Evolutionary conservation across 371 early-diverging fungal species (phyloP).

Genomic region (Blastocladiella emersonii): DNA sequence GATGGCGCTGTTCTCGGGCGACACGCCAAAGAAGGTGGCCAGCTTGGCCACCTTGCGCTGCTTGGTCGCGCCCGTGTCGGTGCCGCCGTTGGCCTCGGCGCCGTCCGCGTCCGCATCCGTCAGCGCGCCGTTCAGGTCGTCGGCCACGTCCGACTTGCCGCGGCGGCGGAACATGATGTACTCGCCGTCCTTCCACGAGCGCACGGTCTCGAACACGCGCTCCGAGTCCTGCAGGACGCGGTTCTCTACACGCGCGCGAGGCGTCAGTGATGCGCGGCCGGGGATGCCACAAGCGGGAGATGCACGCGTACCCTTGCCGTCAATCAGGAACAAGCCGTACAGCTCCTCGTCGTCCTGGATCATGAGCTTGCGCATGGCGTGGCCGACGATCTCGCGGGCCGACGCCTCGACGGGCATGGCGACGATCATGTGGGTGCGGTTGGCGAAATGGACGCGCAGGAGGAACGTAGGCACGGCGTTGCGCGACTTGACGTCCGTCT

Average conservation of each 20-base stretch:
- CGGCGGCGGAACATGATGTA: constrained; percentile 1
- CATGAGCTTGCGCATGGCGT: neutral
- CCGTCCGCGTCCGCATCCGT: neutral
- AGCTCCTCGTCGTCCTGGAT: neutral
- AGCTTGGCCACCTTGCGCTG: neutral
- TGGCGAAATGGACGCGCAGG: constrained; percentile 3
- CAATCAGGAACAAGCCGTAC: neutral
- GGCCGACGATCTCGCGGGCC: neutral
- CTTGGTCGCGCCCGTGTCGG: neutral
- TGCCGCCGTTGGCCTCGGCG: neutral
- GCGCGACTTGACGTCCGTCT: neutral
- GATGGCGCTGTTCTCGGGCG: neutral
- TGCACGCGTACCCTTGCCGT: neutral
- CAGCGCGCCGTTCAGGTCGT: neutral
- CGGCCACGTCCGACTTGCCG: neutral
- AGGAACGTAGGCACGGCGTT: neutral
- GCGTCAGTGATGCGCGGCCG: too few species aligned
- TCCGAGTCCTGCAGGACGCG: neutral
- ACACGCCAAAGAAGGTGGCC: constrained; percentile 1
- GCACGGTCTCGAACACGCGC: neutral
- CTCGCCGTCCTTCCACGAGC: neutral
- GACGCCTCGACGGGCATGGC: neutral
- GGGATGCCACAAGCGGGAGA: too few species aligned
- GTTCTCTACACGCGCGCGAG: too few species aligned
- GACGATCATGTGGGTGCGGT: neutral